phyloP scores from a whole-genome alignment of 768 basidiomycete species.

The Russula dissimulans region DNA sequence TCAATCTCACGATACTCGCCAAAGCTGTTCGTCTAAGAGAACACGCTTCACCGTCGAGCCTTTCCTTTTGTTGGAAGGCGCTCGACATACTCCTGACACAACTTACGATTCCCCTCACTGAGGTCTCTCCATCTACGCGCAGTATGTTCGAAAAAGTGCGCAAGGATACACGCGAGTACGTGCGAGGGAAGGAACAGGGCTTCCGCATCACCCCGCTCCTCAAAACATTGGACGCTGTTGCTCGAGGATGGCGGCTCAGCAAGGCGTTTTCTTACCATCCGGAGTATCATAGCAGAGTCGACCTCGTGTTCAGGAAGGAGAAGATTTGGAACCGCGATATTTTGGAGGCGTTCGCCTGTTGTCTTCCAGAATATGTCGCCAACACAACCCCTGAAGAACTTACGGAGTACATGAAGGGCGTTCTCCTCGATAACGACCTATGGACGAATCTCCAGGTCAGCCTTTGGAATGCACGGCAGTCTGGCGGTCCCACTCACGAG shows the following conservation, averaged over 20 bases:
- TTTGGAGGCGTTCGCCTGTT: background rate
- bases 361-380: background rate
- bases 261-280: background rate
- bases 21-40: background rate
- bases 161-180: background rate
- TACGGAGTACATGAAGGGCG: background rate
- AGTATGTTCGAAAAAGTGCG: background rate
- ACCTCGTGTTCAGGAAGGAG: slow-evolving; percentile 2
- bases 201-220: background rate
- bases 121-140: background rate
- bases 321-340: background rate
- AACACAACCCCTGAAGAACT: background rate
- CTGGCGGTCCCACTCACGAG: background rate
- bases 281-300: background rate
- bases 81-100: slow-evolving; percentile 2
- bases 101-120: background rate
- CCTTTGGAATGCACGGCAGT: background rate
- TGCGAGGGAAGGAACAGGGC: background rate
- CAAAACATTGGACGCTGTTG: background rate
- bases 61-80: slow-evolving; percentile 7
- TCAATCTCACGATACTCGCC: background rate
- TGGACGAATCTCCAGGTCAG: background rate
- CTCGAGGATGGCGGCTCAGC: background rate
- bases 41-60: background rate
- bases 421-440: background rate